Conservation (phyloP, 306 rosid species). For the Quercus alba region DNA sequence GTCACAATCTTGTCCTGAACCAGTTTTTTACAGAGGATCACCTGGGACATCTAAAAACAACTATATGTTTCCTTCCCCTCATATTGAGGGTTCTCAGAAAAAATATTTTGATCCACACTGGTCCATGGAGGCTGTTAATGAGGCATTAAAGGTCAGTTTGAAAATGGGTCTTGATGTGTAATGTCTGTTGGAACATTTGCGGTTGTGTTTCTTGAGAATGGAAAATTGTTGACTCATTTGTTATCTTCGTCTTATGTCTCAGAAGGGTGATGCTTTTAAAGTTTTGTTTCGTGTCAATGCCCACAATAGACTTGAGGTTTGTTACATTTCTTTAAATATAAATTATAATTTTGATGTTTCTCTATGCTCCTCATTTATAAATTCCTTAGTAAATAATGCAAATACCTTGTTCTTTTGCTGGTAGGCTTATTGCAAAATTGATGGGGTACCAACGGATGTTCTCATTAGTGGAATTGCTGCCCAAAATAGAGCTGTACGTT, state of each 20-base stretch:
- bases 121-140: slow-evolving; percentile 59
- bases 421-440: slow-evolving; percentile 89
- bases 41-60: slow-evolving; percentile 30
- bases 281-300: slow-evolving; percentile 80
- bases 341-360: not conserved
- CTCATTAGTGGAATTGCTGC: slow-evolving; percentile 59
- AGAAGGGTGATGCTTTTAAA: slow-evolving; percentile 73
- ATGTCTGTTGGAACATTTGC: not conserved
- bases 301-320: slow-evolving; percentile 78
- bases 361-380: slow-evolving; percentile 9
- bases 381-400: not conserved
- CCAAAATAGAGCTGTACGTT: slow-evolving; percentile 97
- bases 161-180: not conserved
- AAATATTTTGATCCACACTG: slow-evolving; percentile 61
- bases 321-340: not conserved
- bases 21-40: slow-evolving; percentile 24
- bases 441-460: slow-evolving; percentile 72
- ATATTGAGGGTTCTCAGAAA: slow-evolving; percentile 26
- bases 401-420: not conserved
- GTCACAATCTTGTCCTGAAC: slow-evolving; percentile 33
- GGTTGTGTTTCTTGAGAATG: not conserved
- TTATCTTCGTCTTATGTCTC: slow-evolving; percentile 32
- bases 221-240: not conserved
- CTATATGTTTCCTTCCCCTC: slow-evolving; percentile 27
- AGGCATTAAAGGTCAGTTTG: slow-evolving; percentile 63